These are phyloP conservation scores for Auricularia sp. DNA, from an alignment of 768 basidiomycete species.

Conservation along the genomic window DNA sequence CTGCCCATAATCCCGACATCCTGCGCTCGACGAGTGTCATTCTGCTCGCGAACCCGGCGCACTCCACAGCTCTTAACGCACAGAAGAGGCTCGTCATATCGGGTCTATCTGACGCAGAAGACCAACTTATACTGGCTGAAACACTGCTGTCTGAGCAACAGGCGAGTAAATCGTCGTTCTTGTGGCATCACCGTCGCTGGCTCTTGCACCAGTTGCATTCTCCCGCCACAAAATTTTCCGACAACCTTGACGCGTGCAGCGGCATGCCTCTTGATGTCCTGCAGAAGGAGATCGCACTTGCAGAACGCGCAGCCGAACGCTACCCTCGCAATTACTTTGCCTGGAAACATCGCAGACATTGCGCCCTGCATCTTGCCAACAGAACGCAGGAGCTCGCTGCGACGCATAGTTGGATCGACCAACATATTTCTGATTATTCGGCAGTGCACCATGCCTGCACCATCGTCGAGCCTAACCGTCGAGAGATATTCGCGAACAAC, in stretches of 20 bases:
- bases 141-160: conserved; percentile 42
- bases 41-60: conserved; percentile 57
- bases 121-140: conserved; percentile 37
- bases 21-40: conserved; percentile 32
- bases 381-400: conserved; percentile 23
- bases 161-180: conserved; percentile 51
- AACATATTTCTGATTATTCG: conserved; percentile 59
- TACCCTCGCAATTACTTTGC: conserved; percentile 70
- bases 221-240: conserved; percentile 4
- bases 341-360: conserved; percentile 52
- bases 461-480: conserved; percentile 11
- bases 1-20: conserved; percentile 10
- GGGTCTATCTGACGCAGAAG: conserved; percentile 12
- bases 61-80: conserved; percentile 55
- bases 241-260: neutral
- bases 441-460: conserved; percentile 45
- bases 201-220: conserved; percentile 31
- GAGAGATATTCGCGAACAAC: neutral
- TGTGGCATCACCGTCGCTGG: conserved; percentile 69
- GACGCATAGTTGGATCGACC: conserved; percentile 43
- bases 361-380: conserved; percentile 24
- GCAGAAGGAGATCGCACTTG: conserved; percentile 37
- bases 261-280: conserved; percentile 11
- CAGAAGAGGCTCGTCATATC: conserved; percentile 41
- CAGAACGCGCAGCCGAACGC: conserved; percentile 41